A percentile compares a stretch with the other conserved stretches of the same genome.
phyloP scores from a whole-genome alignment of 768 basidiomycete genomes.

The Hericium rajendrae region DNA sequence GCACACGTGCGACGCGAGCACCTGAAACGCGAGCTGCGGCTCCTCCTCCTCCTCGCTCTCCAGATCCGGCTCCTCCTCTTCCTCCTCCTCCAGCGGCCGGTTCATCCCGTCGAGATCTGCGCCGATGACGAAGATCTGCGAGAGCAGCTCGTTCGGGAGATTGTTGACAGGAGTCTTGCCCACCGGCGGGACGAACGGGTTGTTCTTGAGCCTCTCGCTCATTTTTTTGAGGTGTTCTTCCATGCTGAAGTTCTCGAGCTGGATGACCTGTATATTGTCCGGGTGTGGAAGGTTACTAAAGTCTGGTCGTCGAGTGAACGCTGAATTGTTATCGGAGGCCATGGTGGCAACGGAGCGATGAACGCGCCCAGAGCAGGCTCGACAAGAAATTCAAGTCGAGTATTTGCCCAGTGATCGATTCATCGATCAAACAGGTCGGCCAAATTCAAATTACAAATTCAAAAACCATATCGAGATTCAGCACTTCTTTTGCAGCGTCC shows the following conservation, averaged over 20 bases:
- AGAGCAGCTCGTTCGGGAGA: slow-evolving; percentile 51
- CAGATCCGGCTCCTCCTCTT: slow-evolving; percentile 8
- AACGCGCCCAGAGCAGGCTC: no score
- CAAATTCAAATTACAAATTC: no score
- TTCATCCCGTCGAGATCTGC: slow-evolving; percentile 14
- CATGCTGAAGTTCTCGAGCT: not conserved
- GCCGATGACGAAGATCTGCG: slow-evolving; percentile 27
- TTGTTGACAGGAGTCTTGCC: slow-evolving; percentile 25
- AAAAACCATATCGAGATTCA: no score
- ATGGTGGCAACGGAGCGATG: no score
- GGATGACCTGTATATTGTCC: not conserved
- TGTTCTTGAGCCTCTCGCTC: not conserved
- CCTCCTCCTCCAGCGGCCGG: slow-evolving; percentile 19
- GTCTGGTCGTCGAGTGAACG: no score
- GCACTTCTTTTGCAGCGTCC: no score
- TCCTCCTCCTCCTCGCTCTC: slow-evolving; percentile 2
- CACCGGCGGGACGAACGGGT: not conserved
- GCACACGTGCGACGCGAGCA: slow-evolving; percentile 55
- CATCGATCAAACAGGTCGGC: no score
- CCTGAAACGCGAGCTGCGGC: slow-evolving; percentile 30
- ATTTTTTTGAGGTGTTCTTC: not conserved
- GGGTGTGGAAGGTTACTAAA: no score
- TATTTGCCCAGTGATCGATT: no score
- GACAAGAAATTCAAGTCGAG: no score
- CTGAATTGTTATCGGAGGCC: no score